Base-by-base conservation (phyloP, 805 yeast species). In the Cephaloascus fragrans region DNA sequence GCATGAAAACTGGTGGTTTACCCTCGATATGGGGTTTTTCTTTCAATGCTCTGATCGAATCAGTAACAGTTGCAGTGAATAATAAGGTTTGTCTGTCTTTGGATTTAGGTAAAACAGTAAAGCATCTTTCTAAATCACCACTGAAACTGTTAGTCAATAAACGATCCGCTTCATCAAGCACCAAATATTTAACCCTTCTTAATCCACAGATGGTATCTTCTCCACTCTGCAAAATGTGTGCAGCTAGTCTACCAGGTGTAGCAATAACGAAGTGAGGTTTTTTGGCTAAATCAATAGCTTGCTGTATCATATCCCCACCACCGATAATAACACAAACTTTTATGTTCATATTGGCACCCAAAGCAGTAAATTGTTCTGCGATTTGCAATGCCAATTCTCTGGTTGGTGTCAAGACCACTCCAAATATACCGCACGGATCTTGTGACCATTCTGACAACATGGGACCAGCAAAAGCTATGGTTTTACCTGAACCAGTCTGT, bases 391-490 rank as follows among this genome's bases (percentile, higher is more conserved):
- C 98, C 50, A 90, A 69, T 56, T 93, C 98, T 59, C 99, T 70
- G 0, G 90, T 82, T 3, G 98, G 98, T 0, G 98, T 93, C 41
- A 93, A 59, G 1, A 93, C 74, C 2, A 93, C 63, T 3, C 97
- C 98, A 59, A 70, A 93, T 31, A 93, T 83, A 1, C 97, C 98
- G 57, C 74, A 74, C 1, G 98, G 98, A 56, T 93, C 97, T 47
- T 81, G 83, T 0, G 97, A 84, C 96, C 97, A 93, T 52, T 82
- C 72, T 1, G 95, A 77, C 40, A 93, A 66, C 86, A 93, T 90
- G 2, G 98, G 98, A n/a, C 87, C 94, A 1, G 90, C 97, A 70
- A 93, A 93, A 1, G 97, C 96, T 18, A 93, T 79, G 2, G 98
- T 93, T 56, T 93, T 93, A 73, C 98, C 98, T 15, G 95, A 82